Evolutionary conservation across 1,139 yeast genomes (phyloP).

Genomic region (Dujonia santamariae): DNA sequence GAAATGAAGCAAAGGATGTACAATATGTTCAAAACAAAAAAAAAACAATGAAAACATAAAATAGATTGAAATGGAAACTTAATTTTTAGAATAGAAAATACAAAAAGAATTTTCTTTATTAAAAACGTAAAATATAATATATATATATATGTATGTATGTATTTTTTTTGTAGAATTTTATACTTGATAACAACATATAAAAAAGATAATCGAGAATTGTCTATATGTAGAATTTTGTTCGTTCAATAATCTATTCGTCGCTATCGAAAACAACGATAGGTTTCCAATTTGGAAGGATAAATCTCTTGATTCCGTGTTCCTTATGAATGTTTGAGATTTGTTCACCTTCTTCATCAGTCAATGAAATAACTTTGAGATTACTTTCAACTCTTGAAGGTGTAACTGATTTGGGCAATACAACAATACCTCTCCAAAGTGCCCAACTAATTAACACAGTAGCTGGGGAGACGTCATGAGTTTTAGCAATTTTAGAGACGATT

Average conservation of each 20-base stretch:
- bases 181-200: too few species aligned
- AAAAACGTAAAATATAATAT: too few species aligned
- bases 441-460: constrained; percentile 37
- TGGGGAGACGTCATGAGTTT: constrained; percentile 23
- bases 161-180: too few species aligned
- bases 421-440: constrained; percentile 42
- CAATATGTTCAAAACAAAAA: too few species aligned
- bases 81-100: too few species aligned
- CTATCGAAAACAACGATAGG: constrained; percentile 19
- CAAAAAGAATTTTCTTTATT: too few species aligned
- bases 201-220: too few species aligned
- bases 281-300: constrained; percentile 40
- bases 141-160: background rate
- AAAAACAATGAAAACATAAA: too few species aligned
- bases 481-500: constrained; percentile 16
- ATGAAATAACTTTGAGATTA: constrained; percentile 44
- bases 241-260: constrained; percentile 12
- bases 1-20: too few species aligned
- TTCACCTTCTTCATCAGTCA: constrained; percentile 41
- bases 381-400: constrained; percentile 21
- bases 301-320: constrained; percentile 43
- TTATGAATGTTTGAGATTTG: constrained; percentile 37
- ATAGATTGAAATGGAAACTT: too few species aligned
- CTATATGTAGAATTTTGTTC: too few species aligned
- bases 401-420: constrained; percentile 36